A percentile compares a stretch with the other conserved stretches of the same genome.
phyloP scores from a whole-genome alignment of 495 filamentous ascomycete species.

The Friedmanniomyces endolithicus region DNA sequence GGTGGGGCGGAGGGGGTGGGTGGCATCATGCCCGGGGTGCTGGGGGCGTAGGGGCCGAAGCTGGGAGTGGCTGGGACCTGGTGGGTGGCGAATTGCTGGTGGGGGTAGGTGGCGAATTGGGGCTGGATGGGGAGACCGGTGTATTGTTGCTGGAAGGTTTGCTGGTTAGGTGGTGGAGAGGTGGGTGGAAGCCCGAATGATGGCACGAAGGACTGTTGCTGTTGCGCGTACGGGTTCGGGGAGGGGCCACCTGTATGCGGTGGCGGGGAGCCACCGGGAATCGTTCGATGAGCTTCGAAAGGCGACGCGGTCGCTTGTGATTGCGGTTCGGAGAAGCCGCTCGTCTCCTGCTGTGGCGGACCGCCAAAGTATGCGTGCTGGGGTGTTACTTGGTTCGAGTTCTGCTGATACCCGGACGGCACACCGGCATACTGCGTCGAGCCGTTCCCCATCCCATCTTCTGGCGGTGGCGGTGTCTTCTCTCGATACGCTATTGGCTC shows the following conservation, averaged over 20 bases:
- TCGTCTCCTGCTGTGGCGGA: conserved; percentile 21
- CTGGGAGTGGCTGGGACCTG: conserved; percentile 6
- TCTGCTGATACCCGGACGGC: conserved; percentile 26
- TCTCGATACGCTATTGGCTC: conserved; percentile 74
- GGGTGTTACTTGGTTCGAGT: conserved; percentile 32
- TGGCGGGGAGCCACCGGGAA: conserved; percentile 18
- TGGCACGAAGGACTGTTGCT: conserved; percentile 16
- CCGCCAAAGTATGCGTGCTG: conserved; percentile 31
- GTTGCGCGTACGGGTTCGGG: background rate
- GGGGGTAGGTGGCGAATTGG: conserved; percentile 25
- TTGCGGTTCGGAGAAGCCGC: background rate
- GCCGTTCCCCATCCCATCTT: conserved; percentile 58
- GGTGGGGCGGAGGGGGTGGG: conserved; percentile 18
- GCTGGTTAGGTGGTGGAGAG: conserved; percentile 14
- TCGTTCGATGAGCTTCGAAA: background rate
- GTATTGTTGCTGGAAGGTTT: conserved; percentile 8
- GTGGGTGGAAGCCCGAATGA: conserved; percentile 14
- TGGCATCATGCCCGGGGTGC: conserved; percentile 14
- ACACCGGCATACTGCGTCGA: conserved; percentile 31
- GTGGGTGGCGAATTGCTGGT: conserved; percentile 1
- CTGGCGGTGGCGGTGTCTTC: conserved; percentile 74
- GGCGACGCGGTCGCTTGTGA: conserved; percentile 4
- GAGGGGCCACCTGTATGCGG: conserved; percentile 11
- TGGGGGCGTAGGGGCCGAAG: conserved; percentile 20
- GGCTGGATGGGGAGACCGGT: conserved; percentile 5